These are phyloP conservation scores for Linaria vulgaris DNA, from an alignment of 257 asterid species.

Conservation along the genomic window DNA sequence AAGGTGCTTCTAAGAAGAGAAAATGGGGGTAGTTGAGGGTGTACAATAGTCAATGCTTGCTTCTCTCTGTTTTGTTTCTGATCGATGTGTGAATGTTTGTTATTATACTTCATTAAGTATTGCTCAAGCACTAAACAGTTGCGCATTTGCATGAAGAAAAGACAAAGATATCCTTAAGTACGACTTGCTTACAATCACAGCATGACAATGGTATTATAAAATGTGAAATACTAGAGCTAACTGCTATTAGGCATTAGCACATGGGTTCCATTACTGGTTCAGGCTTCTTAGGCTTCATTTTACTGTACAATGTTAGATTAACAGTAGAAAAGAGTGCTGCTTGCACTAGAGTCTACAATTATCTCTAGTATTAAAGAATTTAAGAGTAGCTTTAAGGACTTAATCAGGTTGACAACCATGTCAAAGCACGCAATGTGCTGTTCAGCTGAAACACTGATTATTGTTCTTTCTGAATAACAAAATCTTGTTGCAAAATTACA, in stretches of 20 bases:
- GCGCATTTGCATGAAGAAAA: conserved; percentile 18
- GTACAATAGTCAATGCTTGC: conserved; percentile 24
- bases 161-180: conserved; percentile 18
- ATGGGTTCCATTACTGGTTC: conserved; percentile 14
- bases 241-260: conserved; percentile 3
- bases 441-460: conserved; percentile 15
- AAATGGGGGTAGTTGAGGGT: conserved; percentile 34
- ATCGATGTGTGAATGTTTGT: conserved; percentile 36
- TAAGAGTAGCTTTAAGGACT: background rate
- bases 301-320: too few relatives aligned
- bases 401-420: conserved; percentile 16
- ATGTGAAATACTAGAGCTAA: background rate
- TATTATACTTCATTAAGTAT: conserved; percentile 16
- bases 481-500: too few relatives aligned
- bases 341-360: too few relatives aligned
- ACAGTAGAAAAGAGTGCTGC: too few relatives aligned
- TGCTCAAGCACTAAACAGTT: conserved; percentile 17
- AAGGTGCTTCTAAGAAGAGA: too few relatives aligned
- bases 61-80: conserved; percentile 17
- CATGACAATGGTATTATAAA: conserved; percentile 16
- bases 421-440: background rate
- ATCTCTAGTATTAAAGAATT: background rate
- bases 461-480: too few relatives aligned
- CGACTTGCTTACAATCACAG: conserved; percentile 14
- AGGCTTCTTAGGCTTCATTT: too few relatives aligned